These are phyloP conservation scores for Citrullus amarus DNA, from an alignment of 306 rosid genomes.

Conservation along the genomic window DNA sequence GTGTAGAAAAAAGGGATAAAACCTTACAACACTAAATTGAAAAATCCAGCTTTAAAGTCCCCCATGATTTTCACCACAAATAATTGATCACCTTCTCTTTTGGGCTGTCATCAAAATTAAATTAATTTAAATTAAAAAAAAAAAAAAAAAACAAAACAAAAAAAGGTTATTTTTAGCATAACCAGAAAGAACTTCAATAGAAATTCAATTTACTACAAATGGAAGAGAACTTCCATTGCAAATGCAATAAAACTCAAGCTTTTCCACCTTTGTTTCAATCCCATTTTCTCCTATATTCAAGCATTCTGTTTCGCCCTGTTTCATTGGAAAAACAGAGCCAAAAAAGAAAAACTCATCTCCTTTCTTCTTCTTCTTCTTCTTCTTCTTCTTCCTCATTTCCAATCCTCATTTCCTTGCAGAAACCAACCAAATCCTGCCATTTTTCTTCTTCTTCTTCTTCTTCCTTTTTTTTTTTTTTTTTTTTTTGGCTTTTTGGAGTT, in stretches of 20 bases:
- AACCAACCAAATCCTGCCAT: neutral
- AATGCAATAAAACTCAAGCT: neutral
- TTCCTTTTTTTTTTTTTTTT: too few species aligned
- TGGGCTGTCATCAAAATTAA: neutral
- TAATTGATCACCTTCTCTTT: neutral
- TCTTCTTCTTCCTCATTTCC: neutral
- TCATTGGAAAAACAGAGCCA: neutral
- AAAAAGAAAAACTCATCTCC: neutral
- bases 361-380: neutral
- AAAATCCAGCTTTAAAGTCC: neutral
- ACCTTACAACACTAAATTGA: too few species aligned
- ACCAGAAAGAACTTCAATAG: neutral
- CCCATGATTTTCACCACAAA: neutral
- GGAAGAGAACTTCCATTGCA: neutral
- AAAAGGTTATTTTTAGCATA: neutral
- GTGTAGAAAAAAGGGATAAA: neutral
- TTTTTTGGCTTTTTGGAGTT: too few species aligned
- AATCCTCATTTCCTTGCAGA: constrained; percentile 7
- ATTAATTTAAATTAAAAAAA: too few species aligned
- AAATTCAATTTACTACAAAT: neutral
- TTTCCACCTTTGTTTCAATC: constrained; percentile 18
- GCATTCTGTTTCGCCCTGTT: constrained; percentile 32
- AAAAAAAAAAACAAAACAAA: too few species aligned
- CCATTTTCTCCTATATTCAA: constrained; percentile 35
- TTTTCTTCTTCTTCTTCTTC: neutral